Percentiles rank a stretch among this genome's conserved stretches.
Conservation (phyloP, 176 grass and related monocot genomes). For the Typha latifolia region DNA sequence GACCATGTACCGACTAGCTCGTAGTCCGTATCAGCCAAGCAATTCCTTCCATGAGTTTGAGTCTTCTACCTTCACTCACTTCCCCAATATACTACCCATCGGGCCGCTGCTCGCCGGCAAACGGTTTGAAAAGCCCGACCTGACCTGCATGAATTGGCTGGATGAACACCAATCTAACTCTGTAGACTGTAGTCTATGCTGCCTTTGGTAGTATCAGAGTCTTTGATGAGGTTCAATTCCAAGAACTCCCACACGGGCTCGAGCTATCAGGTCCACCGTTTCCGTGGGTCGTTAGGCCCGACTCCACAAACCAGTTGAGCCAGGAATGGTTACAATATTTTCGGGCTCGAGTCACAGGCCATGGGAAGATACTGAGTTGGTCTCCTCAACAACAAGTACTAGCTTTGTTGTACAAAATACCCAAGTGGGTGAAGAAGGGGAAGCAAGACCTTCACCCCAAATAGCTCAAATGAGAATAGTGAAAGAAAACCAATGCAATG, state of each 20-base stretch:
- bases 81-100: constrained; percentile 14
- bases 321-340: too few relatives aligned
- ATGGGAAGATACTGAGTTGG: not conserved
- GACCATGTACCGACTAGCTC: not conserved
- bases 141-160: constrained; percentile 29
- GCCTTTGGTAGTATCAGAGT: constrained; percentile 42
- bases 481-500: too few relatives aligned
- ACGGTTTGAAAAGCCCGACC: not conserved
- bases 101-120: constrained; percentile 32
- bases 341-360: too few relatives aligned
- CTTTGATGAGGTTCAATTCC: constrained; percentile 25
- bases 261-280: too few relatives aligned
- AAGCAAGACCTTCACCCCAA: too few relatives aligned
- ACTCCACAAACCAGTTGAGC: too few relatives aligned
- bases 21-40: not conserved
- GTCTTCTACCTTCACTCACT: constrained; percentile 7
- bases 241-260: not conserved
- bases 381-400: constrained; percentile 7
- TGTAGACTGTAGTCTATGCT: constrained; percentile 35
- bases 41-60: constrained; percentile 37
- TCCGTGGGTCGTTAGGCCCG: too few relatives aligned
- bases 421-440: too few relatives aligned
- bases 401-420: too few relatives aligned
- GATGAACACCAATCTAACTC: constrained; percentile 27
- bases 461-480: too few relatives aligned